Evolutionary conservation across 192 early-diverging fungal species (phyloP).

Genomic region (Dispira simplex): DNA sequence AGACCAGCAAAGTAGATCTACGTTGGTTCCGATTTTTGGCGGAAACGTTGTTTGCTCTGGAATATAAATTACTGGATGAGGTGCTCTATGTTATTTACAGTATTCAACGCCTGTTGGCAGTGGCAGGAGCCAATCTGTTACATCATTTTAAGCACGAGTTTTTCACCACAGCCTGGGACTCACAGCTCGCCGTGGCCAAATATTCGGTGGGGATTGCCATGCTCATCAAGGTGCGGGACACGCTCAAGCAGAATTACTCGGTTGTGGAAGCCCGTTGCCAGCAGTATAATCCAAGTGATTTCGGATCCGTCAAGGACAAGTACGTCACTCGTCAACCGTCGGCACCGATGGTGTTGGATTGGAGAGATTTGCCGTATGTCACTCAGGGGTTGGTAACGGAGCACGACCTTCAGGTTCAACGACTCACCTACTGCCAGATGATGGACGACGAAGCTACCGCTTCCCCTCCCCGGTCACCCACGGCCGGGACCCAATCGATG

Average conservation of each 20-base stretch:
- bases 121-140: conserved; percentile 43
- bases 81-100: conserved; percentile 57
- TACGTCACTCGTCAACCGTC: conserved; percentile 28
- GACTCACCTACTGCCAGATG: not conserved
- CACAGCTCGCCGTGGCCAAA: conserved; percentile 19
- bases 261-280: conserved; percentile 33
- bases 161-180: conserved; percentile 8
- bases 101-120: conserved; percentile 54
- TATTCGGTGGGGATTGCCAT: conserved; percentile 42
- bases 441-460: not conserved
- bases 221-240: conserved; percentile 40
- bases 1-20: conserved; percentile 28
- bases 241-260: conserved; percentile 40
- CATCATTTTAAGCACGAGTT: conserved; percentile 25
- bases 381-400: conserved; percentile 12
- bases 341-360: conserved; percentile 16
- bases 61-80: conserved; percentile 72
- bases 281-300: conserved; percentile 29
- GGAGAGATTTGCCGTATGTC: conserved; percentile 25
- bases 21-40: conserved; percentile 58
- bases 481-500: too few species aligned
- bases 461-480: too few species aligned
- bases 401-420: conserved; percentile 17
- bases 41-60: conserved; percentile 65
- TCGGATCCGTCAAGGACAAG: conserved; percentile 35